Conservation (phyloP, 176 grass and related monocot genomes). For the Zizania latifolia region DNA sequence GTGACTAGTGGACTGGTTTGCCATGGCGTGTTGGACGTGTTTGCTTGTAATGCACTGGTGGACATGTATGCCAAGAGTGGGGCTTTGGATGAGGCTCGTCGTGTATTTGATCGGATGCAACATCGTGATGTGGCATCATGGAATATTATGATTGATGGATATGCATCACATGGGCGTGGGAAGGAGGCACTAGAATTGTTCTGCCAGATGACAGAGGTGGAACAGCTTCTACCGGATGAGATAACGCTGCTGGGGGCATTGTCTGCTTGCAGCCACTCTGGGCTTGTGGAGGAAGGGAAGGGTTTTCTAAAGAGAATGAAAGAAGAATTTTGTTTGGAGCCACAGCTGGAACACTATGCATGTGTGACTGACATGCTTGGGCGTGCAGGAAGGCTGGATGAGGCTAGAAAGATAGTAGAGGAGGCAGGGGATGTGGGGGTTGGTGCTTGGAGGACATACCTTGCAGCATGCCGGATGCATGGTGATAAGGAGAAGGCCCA, state of each 20-base stretch:
- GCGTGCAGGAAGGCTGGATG: conserved; percentile 45
- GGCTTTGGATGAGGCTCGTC: conserved; percentile 38
- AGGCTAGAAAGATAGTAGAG: conserved; percentile 36
- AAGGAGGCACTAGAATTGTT: conserved; percentile 42
- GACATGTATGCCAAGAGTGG: conserved; percentile 70
- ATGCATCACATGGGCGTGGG: conserved; percentile 53
- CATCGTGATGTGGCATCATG: conserved; percentile 47
- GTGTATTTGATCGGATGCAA: conserved; percentile 37
- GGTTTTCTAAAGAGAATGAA: conserved; percentile 36
- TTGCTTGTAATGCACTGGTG: conserved; percentile 43
- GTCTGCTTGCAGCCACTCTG: conserved; percentile 57
- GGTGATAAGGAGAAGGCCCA: conserved; percentile 40
- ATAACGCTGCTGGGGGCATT: conserved; percentile 44
- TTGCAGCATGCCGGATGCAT: conserved; percentile 54
- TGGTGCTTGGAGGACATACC: conserved; percentile 51
- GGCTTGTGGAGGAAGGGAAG: conserved; percentile 50
- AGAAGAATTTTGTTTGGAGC: conserved; percentile 48
- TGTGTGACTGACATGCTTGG: conserved; percentile 57
- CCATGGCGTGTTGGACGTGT: conserved; percentile 18
- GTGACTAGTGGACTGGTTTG: conserved; percentile 37
- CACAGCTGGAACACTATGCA: conserved; percentile 47
- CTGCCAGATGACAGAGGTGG: conserved; percentile 35
- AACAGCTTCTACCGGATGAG: conserved; percentile 42
- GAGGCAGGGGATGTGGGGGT: conserved; percentile 37
- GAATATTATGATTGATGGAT: conserved; percentile 77